phyloP scores from a whole-genome alignment of 2,329 filamentous ascomycete species.

The Sclerotinia nivalis region DNA sequence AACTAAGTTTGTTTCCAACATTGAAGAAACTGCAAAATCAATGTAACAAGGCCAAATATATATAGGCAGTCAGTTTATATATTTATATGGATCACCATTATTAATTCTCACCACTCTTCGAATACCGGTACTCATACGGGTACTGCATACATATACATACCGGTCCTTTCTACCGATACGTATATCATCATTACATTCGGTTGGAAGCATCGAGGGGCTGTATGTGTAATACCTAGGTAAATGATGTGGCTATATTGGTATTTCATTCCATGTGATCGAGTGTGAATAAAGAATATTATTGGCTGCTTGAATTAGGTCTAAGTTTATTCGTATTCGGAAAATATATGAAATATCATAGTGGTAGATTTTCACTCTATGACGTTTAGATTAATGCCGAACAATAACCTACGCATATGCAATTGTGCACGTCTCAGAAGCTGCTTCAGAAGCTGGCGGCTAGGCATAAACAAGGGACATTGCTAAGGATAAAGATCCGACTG shows the following conservation, averaged over 20 bases:
- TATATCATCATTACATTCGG: not conserved
- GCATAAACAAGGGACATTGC: constrained; percentile 3
- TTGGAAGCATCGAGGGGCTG: not conserved
- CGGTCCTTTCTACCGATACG: not conserved
- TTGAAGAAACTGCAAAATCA: not conserved
- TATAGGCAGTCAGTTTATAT: not conserved
- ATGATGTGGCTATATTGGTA: not conserved
- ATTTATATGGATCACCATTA: not conserved
- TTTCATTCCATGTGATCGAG: not conserved
- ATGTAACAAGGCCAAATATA: not conserved
- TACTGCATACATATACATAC: not conserved
- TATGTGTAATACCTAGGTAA: too few species aligned
- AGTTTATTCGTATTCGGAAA: constrained; percentile 15
- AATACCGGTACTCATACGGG: not conserved
- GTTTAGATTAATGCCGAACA: constrained; percentile 3
- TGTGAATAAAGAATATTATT: not conserved
- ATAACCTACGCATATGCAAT: not conserved
- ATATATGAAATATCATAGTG: not conserved
- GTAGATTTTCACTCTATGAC: not conserved
- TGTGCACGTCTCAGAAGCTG: not conserved
- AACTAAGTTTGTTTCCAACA: not conserved
- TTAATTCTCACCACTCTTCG: not conserved
- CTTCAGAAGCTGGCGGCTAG: not conserved
- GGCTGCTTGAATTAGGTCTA: not conserved
- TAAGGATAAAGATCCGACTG: constrained; percentile 3